Base-by-base conservation (phyloP, 768 basidiomycete species). In the Russula lepida region DNA sequence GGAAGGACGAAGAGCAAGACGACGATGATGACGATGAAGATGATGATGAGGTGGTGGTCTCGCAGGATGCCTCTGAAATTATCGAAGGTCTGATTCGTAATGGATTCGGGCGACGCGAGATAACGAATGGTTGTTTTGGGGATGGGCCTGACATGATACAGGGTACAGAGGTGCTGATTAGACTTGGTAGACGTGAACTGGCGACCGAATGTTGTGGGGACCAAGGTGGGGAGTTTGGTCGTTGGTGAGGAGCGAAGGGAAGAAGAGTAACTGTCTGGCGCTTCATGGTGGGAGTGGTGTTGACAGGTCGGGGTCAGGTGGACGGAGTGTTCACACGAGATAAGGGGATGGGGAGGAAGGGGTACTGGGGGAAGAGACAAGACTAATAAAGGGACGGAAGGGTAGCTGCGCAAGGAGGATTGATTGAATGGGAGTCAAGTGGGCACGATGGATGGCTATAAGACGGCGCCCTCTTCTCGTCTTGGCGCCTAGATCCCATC, bases 11-110 rank as follows among this genome's bases (percentile, higher is more conserved):
- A 5, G 55, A 59, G 3, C 54, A 35, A 4, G 64, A 47, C 1
- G 61, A 64, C 0, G 41, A 43, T 12, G 62, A 63, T 2, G 59
- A 56, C 3, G 62, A 64, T 0, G 47, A 48, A 13, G 64, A 63
- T 1, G 63, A 59, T 13, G 48, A 52, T 11, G 65, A 61, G 8
- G 63, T 56, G 2, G 56, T 52, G 11, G 63, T 54, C 9, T 56
- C 63, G 53, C 23, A 58, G 19, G 65, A 64, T 32, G 48, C 43
- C 39, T 61, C 47, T 19, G 66, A 66, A 6, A 65, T 59, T 27
- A 53, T 56, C 6, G 66, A 62, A 32, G 64, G 66, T 1, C 54
- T 47, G 19, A 55, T 30, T 21, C 65, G 63, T 27, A 56, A 48
- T 12, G 60, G 2, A 23, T 57, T 62, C 17, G 50, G 48, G 17